phyloP scores from a whole-genome alignment of 2,329 filamentous ascomycete species.

The Fusarium marasasianum region DNA sequence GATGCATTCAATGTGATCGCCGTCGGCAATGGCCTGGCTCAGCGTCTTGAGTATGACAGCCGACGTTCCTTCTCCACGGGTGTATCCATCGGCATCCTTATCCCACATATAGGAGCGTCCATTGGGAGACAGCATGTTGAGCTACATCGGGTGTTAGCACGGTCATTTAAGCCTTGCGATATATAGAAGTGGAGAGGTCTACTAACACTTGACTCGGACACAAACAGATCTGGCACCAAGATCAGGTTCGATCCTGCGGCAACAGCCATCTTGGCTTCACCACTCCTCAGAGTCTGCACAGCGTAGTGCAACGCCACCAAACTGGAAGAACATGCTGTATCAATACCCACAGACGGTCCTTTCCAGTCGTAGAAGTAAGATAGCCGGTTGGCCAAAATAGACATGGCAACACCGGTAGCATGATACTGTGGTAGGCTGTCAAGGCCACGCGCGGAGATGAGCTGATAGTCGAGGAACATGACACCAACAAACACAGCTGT shows the following conservation, averaged over 20 bases:
- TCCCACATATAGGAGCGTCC: conserved; percentile 12
- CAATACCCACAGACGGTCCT: conserved; percentile 5
- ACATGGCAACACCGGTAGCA: conserved; percentile 24
- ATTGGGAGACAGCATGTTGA: neutral
- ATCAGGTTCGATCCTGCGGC: neutral
- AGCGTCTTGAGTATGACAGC: conserved; percentile 12
- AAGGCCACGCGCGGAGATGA: neutral
- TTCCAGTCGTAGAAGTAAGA: conserved; percentile 11
- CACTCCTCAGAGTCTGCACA: neutral
- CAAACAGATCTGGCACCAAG: neutral
- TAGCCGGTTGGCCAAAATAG: neutral
- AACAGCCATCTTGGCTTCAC: conserved; percentile 7
- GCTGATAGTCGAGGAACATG: conserved; percentile 2
- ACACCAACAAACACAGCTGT: conserved; percentile 18
- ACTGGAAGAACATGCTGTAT: conserved; percentile 13
- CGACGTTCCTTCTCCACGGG: conserved; percentile 12
- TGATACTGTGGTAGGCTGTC: neutral
- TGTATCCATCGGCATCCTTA: conserved; percentile 5
- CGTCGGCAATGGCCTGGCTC: neutral
- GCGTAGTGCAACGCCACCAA: conserved; percentile 8
- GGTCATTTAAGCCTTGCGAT: fast-evolving
- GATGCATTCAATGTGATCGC: neutral
- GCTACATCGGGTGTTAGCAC: neutral
- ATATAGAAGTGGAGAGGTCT: fast-evolving
- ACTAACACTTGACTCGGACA: neutral